These are phyloP conservation scores for Lepidium campestre DNA, from an alignment of 441 rosid species.

Conservation along the genomic window DNA sequence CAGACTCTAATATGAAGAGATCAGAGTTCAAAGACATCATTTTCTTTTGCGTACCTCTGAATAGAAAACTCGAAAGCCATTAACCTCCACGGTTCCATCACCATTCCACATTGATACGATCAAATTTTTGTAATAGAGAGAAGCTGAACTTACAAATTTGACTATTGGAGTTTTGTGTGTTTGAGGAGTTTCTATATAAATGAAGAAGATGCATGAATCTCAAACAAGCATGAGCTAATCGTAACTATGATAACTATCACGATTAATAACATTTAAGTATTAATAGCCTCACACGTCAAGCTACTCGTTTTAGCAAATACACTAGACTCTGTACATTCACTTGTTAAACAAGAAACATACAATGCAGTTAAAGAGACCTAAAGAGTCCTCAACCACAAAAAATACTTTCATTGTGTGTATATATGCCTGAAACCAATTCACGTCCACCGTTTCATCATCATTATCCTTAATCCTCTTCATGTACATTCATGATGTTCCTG, in stretches of 20 bases:
- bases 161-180: neutral
- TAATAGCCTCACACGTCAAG: constrained; percentile 16
- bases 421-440: neutral
- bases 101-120: constrained; percentile 27
- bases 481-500: constrained; percentile 96
- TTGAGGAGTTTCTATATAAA: constrained; percentile 9
- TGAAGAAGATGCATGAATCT: constrained; percentile 18
- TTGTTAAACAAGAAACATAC: neutral
- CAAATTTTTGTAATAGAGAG: neutral
- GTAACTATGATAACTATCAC: constrained; percentile 4
- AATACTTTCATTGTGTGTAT: too few species aligned
- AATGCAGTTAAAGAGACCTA: neutral
- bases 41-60: constrained; percentile 20
- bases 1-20: neutral
- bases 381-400: neutral
- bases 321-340: neutral
- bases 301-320: constrained; percentile 6
- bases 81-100: constrained; percentile 29
- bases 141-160: neutral
- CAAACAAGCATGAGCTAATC: neutral
- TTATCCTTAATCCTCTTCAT: constrained; percentile 20
- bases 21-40: neutral
- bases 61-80: constrained; percentile 24
- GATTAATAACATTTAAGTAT: constrained; percentile 1
- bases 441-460: neutral